A percentile compares a stretch with the other conserved stretches of the same genome.
Evolutionary conservation across 257 asterid species (phyloP).

Genomic region (Nicotiana obtusifolia): DNA sequence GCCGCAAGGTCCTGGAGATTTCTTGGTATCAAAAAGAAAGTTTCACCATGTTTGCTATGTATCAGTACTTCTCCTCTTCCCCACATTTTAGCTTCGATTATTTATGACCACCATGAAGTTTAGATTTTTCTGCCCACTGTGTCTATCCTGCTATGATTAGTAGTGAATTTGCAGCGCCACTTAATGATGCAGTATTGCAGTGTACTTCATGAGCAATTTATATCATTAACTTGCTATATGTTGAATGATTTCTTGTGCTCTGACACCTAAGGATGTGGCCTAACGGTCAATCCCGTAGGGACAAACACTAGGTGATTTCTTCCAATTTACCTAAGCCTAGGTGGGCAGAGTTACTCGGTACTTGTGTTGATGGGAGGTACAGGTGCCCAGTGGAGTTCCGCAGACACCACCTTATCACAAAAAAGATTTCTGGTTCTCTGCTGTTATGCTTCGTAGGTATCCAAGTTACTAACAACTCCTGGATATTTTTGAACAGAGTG

Average conservation of each 20-base stretch:
- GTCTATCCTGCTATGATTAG: not conserved
- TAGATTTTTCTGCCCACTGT: not conserved
- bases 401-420: not conserved
- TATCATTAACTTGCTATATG: not conserved
- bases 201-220: not conserved
- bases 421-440: not conserved
- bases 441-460: not conserved
- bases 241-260: not conserved
- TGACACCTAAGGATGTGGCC: no score
- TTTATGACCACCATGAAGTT: not conserved
- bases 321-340: no score
- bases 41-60: no score
- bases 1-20: no score
- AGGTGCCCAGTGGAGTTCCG: no score
- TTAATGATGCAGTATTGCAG: not conserved
- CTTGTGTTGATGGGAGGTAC: no score
- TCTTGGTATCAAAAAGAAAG: no score
- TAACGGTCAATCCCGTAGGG: no score
- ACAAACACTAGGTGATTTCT: no score
- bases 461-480: not conserved
- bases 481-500: slow-evolving; percentile 51
- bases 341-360: no score
- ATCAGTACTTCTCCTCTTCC: not conserved
- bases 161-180: not conserved
- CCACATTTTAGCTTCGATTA: not conserved